phyloP scores from a whole-genome alignment of 169 alveolate genomes.

The Plasmodium blacklocki region DNA sequence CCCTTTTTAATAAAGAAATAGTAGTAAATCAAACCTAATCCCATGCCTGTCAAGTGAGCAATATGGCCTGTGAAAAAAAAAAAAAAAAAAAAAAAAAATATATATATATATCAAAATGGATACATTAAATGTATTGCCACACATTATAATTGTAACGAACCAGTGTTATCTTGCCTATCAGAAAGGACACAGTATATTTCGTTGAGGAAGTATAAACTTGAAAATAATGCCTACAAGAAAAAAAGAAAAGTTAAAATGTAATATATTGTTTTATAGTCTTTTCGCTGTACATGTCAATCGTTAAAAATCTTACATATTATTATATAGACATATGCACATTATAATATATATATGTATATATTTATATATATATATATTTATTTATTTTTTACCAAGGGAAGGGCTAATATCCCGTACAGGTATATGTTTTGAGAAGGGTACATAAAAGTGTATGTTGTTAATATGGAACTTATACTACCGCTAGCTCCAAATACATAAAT shows the following conservation, averaged over 20 bases:
- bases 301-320: no score
- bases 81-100: neutral
- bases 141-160: neutral
- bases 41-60: slow-evolving; percentile 62
- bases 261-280: no score
- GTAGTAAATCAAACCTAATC: slow-evolving; percentile 37
- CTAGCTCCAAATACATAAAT: slow-evolving; percentile 69
- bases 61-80: slow-evolving; percentile 22
- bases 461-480: slow-evolving; percentile 54
- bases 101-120: neutral
- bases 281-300: neutral
- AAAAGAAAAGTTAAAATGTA: no score
- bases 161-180: slow-evolving; percentile 36
- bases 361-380: neutral
- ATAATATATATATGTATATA: neutral
- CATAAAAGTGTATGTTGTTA: slow-evolving; percentile 40
- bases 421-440: slow-evolving; percentile 21
- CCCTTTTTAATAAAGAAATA: slow-evolving; percentile 11
- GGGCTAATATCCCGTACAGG: slow-evolving; percentile 27
- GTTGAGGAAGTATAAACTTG: slow-evolving; percentile 30
- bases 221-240: slow-evolving; percentile 34
- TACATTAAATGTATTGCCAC: no score
- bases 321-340: neutral
- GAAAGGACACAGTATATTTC: slow-evolving; percentile 38
- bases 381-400: slow-evolving; percentile 24